Conservation (phyloP, 1,284 basidiomycete species). For the Ceratobasidium sp. region DNA sequence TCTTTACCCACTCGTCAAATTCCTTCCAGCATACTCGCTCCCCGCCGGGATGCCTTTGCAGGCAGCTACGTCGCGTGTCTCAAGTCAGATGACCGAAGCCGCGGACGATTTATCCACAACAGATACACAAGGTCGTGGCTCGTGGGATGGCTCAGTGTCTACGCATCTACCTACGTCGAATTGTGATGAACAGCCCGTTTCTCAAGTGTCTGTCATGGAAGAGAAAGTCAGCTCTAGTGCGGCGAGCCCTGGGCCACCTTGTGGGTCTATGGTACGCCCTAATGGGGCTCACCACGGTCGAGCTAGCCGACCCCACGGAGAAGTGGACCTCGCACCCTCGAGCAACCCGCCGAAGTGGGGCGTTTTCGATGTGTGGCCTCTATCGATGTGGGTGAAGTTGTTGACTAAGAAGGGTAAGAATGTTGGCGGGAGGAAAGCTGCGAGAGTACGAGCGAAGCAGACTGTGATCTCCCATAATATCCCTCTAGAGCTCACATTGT, state of each 20-base stretch:
- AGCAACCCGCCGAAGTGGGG: slow-evolving; percentile 73
- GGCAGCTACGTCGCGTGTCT: slow-evolving; percentile 20
- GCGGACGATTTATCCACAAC: neutral
- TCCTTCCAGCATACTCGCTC: slow-evolving; percentile 74
- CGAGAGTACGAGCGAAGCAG: slow-evolving; percentile 66
- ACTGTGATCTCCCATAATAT: slow-evolving; percentile 72
- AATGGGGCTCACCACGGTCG: slow-evolving; percentile 9
- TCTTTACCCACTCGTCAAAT: slow-evolving; percentile 58
- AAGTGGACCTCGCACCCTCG: slow-evolving; percentile 65
- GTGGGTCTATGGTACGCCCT: slow-evolving; percentile 20
- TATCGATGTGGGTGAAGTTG: slow-evolving; percentile 68
- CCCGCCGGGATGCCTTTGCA: slow-evolving; percentile 60
- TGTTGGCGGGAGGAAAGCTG: slow-evolving; percentile 71
- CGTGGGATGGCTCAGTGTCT: slow-evolving; percentile 27
- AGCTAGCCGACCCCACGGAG: slow-evolving; percentile 16
- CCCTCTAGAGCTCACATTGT: slow-evolving; percentile 79
- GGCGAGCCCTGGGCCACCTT: slow-evolving; percentile 11
- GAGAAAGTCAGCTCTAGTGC: slow-evolving; percentile 29
- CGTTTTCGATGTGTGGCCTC: slow-evolving; percentile 76
- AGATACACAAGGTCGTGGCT: neutral
- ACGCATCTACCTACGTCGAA: slow-evolving; percentile 32
- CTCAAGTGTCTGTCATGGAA: neutral
- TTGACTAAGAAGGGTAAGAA: slow-evolving; percentile 65
- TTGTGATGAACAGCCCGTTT: neutral
- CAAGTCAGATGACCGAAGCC: slow-evolving; percentile 4